phyloP scores from a whole-genome alignment of 768 basidiomycete genomes.

The Suillus plorans region DNA sequence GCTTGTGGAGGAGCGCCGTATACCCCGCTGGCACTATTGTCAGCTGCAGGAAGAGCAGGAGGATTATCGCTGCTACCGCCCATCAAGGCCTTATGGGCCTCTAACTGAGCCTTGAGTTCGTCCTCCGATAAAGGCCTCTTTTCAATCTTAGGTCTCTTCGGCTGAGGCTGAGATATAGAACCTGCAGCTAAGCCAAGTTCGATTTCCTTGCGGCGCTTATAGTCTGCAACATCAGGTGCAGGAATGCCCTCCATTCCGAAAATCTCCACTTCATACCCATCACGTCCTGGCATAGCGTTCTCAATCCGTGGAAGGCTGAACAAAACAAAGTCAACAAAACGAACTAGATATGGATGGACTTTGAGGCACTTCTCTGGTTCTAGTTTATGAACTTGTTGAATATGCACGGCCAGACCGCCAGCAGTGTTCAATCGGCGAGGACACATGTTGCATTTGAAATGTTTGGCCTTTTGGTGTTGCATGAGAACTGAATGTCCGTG shows the following conservation, averaged over 20 bases:
- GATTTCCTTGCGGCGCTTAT: conserved; percentile 93
- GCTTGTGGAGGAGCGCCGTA: conserved; percentile 76
- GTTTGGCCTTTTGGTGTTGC: conserved; percentile 99
- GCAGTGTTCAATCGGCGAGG: conserved; percentile 95
- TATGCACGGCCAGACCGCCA: conserved; percentile 95
- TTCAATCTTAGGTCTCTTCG: conserved; percentile 80
- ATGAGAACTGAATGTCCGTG: conserved; percentile 71
- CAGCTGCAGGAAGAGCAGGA: conserved; percentile 35
- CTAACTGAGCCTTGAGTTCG: conserved; percentile 81
- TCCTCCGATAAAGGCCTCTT: conserved; percentile 78
- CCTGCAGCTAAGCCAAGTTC: conserved; percentile 86
- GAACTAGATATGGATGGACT: neutral
- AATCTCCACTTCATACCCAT: conserved; percentile 98
- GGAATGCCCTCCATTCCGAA: conserved; percentile 99
- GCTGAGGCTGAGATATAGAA: conserved; percentile 75
- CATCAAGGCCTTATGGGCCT: conserved; percentile 92
- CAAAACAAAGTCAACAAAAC: neutral
- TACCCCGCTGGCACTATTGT: conserved; percentile 53
- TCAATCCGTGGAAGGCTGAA: conserved; percentile 82
- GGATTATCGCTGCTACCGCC: conserved; percentile 47
- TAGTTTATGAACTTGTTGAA: conserved; percentile 99
- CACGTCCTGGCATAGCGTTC: conserved; percentile 93
- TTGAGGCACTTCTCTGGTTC: conserved; percentile 71
- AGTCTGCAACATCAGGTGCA: conserved; percentile 90
- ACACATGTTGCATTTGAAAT: conserved; percentile 97